Base-by-base conservation (phyloP, 805 yeast species). In the Candida verbasci region DNA sequence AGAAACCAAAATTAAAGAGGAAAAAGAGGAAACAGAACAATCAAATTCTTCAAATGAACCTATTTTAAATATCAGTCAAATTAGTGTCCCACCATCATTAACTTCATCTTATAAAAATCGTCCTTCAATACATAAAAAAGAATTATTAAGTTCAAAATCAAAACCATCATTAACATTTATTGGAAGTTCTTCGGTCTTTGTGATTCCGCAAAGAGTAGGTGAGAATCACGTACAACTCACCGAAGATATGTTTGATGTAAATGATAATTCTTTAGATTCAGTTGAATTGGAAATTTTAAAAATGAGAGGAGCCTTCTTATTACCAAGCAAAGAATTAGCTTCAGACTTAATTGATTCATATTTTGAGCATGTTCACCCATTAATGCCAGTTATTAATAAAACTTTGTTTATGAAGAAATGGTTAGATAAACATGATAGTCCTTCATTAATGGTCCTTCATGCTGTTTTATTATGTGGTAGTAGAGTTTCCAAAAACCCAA, bases 391-490 rank as follows among this genome's bases (percentile, higher is more conserved):
- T 17, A 58, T 86, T 31, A 77, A 82, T 58, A 66, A 80, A 36
- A 62, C 75, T 0, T 69, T 70, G 51, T 86, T 86, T 55, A 66
- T 82, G 76, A 55, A 61, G 31, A 70, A 68, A 35, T 70, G 71
- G 40, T 76, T 78, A 49, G 69, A 70, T 45, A 76, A 80, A 1
- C 51, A 68, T 12, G 73, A 77, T 47, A 76, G 75, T 22, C 85
- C 85, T 6, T 77, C 86, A 22, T 56, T 83, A 22, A 65, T 86
- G 58, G 55, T 82, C n/a, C 49, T 79, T 16, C 86, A 83, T 50
- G 72, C 86, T 1, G 78, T 86, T 9, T 60, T 83, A 26, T 65
- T 82, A 33, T 80, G 84, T 16, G 91, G 89, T 1, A 70, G 84
- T 12, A 68, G 86, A 27, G 75, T 76, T 10, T 75, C 80, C 23